A percentile compares a stretch with the other conserved stretches of the same genome.
phyloP scores from a whole-genome alignment of 1,284 basidiomycete species.

The Chalciporus sp. region DNA sequence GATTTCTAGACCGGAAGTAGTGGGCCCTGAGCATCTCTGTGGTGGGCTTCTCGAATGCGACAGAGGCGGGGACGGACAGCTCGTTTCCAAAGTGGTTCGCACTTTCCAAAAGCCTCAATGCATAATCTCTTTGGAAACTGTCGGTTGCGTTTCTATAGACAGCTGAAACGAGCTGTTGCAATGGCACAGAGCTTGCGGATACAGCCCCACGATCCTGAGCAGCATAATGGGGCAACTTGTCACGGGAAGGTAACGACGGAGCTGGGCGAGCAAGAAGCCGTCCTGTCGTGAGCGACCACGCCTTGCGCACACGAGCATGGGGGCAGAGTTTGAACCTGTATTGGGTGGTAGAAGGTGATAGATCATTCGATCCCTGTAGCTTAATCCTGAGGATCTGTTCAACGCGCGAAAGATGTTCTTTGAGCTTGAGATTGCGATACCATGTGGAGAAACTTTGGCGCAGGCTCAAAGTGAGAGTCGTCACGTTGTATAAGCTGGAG shows the following conservation, averaged over 20 bases:
- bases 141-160: slow-evolving; percentile 4
- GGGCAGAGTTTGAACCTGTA: slow-evolving; percentile 19
- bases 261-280: slow-evolving; percentile 14
- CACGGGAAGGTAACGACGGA: background rate
- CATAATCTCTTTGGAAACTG: slow-evolving; percentile 23
- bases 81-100: slow-evolving; percentile 16
- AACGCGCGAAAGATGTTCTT: slow-evolving; percentile 16
- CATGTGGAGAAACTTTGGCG: slow-evolving; percentile 12
- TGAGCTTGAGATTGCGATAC: slow-evolving; percentile 18
- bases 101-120: slow-evolving; percentile 18
- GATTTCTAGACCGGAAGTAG: background rate
- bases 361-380: background rate
- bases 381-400: slow-evolving; percentile 16
- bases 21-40: background rate
- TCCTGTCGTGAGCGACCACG: background rate
- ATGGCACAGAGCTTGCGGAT: background rate
- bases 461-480: background rate
- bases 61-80: background rate
- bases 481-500: slow-evolving; percentile 7
- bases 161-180: slow-evolving; percentile 13
- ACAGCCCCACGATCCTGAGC: background rate
- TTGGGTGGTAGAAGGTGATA: background rate
- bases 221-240: background rate
- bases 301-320: background rate
- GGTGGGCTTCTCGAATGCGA: background rate